phyloP scores from a whole-genome alignment of 192 early-diverging fungal genomes.

The Paraglomus occultum region DNA sequence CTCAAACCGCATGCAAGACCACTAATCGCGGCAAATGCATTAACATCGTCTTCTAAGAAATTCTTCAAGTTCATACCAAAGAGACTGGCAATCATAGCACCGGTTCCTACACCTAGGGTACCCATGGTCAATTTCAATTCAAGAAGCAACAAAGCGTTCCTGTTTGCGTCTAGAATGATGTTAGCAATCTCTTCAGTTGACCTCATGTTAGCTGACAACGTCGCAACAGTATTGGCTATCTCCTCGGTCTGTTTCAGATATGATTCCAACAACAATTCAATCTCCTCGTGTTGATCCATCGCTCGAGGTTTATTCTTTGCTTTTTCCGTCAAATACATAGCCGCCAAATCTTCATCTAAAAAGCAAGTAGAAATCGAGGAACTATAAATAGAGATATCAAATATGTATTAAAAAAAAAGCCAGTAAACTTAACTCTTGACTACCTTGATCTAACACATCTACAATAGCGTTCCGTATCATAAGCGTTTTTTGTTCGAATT shows the following conservation, averaged over 20 bases:
- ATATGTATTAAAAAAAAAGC: no score
- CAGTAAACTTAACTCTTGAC: no score
- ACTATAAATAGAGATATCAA: no score
- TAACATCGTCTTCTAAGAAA: constrained; percentile 65
- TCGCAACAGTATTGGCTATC: constrained; percentile 69
- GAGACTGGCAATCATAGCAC: constrained; percentile 71
- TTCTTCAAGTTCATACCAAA: constrained; percentile 92
- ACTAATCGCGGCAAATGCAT: constrained; percentile 64
- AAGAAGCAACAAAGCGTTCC: constrained; percentile 82
- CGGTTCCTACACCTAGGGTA: constrained; percentile 71
- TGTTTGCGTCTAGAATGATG: constrained; percentile 79
- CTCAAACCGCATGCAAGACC: constrained; percentile 36
- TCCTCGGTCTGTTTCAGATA: constrained; percentile 87
- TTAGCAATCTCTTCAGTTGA: constrained; percentile 84
- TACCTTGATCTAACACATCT: constrained; percentile 76
- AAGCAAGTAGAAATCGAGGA: background rate
- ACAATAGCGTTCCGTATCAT: constrained; percentile 75
- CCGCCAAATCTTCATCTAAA: constrained; percentile 84
- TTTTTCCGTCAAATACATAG: constrained; percentile 88
- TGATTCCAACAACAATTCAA: constrained; percentile 87
- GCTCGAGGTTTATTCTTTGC: constrained; percentile 52
- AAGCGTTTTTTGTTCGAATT: constrained; percentile 73
- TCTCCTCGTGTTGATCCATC: constrained; percentile 77
- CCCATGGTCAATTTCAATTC: constrained; percentile 82
- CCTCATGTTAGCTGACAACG: constrained; percentile 65